A percentile compares a stretch with the other conserved stretches of the same genome.
Evolutionary conservation across 106 monocot genomes (phyloP).

Genomic region (Chionographis japonica): DNA sequence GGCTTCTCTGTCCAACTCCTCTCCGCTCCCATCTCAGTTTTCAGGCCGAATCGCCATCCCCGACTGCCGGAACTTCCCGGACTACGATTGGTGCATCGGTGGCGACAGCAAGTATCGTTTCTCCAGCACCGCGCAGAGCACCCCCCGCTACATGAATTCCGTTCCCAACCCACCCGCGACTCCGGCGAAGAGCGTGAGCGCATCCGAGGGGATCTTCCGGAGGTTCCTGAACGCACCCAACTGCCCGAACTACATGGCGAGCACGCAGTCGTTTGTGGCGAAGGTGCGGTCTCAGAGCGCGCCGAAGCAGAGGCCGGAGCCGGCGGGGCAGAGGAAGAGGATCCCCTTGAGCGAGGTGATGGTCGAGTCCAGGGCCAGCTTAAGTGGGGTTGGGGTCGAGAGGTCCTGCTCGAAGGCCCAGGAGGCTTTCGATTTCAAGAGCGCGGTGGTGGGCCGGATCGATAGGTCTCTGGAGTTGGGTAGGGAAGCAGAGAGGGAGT

Average conservation of each 20-base stretch:
- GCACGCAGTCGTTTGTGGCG: slow-evolving; percentile 70
- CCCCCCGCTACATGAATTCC: slow-evolving; percentile 29
- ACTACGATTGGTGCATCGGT: slow-evolving; percentile 6
- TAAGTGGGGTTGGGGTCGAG: slow-evolving; percentile 42
- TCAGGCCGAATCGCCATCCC: slow-evolving; percentile 17
- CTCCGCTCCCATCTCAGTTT: slow-evolving; percentile 24
- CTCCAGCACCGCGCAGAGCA: slow-evolving; percentile 45
- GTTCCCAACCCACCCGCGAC: slow-evolving; percentile 16
- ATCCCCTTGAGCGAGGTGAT: slow-evolving; percentile 19
- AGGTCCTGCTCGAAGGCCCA: slow-evolving; percentile 30
- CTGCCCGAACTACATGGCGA: slow-evolving; percentile 71
- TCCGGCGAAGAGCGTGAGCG: slow-evolving; percentile 20
- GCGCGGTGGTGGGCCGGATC: slow-evolving; percentile 12
- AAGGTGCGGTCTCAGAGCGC: slow-evolving; percentile 76
- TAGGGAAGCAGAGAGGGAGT: slow-evolving; percentile 18
- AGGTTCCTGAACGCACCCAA: slow-evolving; percentile 1
- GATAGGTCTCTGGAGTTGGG: slow-evolving; percentile 17
- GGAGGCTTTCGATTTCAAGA: slow-evolving; percentile 25
- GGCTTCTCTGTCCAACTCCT: slow-evolving; percentile 11
- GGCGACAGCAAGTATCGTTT: slow-evolving; percentile 8
- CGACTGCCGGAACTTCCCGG: neutral
- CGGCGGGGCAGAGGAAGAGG: slow-evolving; percentile 16
- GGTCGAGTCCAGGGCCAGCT: slow-evolving; percentile 42
- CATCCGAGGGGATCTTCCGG: neutral
- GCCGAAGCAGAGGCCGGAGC: slow-evolving; percentile 65